Base-by-base conservation (phyloP, 2,329 filamentous ascomycete genomes). In the Aureobasidium pullulans region DNA sequence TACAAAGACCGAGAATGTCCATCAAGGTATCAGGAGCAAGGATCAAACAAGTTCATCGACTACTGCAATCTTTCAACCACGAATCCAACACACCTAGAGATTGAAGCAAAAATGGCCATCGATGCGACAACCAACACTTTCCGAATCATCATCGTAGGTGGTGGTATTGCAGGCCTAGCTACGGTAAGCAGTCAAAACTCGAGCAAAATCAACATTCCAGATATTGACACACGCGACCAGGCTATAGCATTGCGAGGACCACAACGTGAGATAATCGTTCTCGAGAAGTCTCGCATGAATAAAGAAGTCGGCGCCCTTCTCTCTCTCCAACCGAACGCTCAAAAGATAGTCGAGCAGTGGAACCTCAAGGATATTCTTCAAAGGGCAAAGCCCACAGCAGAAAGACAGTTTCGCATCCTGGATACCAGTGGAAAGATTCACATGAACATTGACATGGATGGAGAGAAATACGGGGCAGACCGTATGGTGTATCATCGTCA, bases 291-390 rank as follows among this genome's bases (percentile, higher is more conserved):
- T 37, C 60, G 63, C 9, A 58, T 68, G 10, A 66, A 64, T 23
- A 64, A 63, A 42, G 75, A 77, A 60, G 72, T 74, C 6, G 75
- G 75, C 1, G 74, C 74, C 0, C 69, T 73, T 5, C 72, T 76
- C 11, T 76, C 73, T 0, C 67, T 77, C 0, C 74, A 77, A 44
- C 75, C 74, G 0, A 76, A 76, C 62, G 74, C 74, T 0, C 70
- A 69, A 23, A 69, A 70, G 36, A 73, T 74, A 3, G 62, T 74
- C 6, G 63, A 66, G 5, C 46, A 67, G 7, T 75, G 71, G 70
- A 64, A 64, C 0, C 58, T 76, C 1, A 44, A 44, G 3, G 62
- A 64, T n/a, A 63, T 69, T 6, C 66, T 74, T 2, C 56, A 65
- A 4, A 61, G 63, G 1, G 67, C 69, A 7, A 66, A 67, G 31